Conservation (phyloP, 2,329 filamentous ascomycete species). For the Aureobasidium lini region DNA sequence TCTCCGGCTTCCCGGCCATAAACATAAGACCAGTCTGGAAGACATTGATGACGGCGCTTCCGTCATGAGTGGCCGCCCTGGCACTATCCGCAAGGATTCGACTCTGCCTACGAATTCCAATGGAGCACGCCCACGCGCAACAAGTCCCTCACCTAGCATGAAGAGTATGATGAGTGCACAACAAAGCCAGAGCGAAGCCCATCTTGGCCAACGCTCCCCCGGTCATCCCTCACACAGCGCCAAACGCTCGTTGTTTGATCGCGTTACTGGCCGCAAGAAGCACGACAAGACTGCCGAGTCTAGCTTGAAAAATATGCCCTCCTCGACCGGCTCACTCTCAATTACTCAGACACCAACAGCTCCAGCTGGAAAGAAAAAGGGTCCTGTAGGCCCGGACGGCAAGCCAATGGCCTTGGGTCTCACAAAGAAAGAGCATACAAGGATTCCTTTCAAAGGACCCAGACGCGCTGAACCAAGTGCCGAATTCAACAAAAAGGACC, state of each 20-base stretch:
- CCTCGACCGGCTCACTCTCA: conserved; percentile 35
- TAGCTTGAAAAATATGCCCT: conserved; percentile 31
- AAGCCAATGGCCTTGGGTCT: conserved; percentile 13
- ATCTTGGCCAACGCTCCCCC: conserved; percentile 51
- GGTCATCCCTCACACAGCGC: conserved; percentile 37
- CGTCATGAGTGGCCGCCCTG: conserved; percentile 2
- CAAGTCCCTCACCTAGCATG: conserved; percentile 64
- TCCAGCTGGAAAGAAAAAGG: conserved; percentile 12
- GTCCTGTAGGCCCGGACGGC: conserved; percentile 12
- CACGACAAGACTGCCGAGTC: conserved; percentile 31
- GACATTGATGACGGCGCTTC: conserved; percentile 36
- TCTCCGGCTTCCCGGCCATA: conserved; percentile 58
- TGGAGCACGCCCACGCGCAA: conserved; percentile 54
- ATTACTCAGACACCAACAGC: conserved; percentile 17
- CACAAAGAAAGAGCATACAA: conserved; percentile 23
- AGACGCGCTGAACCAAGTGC: conserved; percentile 39
- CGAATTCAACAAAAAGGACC: conserved; percentile 38
- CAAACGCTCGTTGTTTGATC: conserved; percentile 47
- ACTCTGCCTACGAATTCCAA: conserved; percentile 20
- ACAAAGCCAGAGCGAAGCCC: conserved; percentile 29
- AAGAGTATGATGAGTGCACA: conserved; percentile 56
- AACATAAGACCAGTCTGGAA: conserved; percentile 61
- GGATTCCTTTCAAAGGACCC: conserved; percentile 48
- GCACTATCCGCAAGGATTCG: neutral
- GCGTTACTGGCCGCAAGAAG: conserved; percentile 45